Evolutionary conservation across 495 filamentous ascomycete genomes (phyloP).

Genomic region (Penicillium turbatum): DNA sequence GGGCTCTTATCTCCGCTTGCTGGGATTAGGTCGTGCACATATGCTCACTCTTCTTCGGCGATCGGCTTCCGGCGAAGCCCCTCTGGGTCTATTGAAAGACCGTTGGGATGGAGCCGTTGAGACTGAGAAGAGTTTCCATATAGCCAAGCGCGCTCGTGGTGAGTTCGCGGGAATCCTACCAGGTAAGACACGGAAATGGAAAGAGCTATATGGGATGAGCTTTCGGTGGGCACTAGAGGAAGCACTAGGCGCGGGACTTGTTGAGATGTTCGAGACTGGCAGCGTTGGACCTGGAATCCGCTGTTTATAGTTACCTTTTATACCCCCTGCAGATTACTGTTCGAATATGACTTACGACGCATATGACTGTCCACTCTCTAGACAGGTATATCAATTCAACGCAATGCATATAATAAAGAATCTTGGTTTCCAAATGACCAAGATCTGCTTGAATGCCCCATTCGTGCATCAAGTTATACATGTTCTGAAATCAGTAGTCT

Average conservation of each 20-base stretch:
- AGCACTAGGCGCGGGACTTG: conserved; percentile 69
- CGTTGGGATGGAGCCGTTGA: conserved; percentile 77
- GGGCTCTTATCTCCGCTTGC: conserved; percentile 70
- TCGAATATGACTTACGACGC: neutral
- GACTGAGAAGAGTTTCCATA: conserved; percentile 50
- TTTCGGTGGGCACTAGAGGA: conserved; percentile 80
- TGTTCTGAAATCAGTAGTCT: no score
- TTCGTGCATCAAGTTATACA: no score
- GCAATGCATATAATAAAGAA: no score
- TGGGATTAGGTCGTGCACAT: conserved; percentile 60
- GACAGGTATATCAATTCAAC: no score
- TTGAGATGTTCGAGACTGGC: conserved; percentile 81
- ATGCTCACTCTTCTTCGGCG: conserved; percentile 61
- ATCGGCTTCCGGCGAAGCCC: conserved; percentile 59
- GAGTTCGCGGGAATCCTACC: conserved; percentile 69
- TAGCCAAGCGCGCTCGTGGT: conserved; percentile 60
- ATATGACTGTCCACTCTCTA: no score
- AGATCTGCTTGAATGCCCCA: no score
- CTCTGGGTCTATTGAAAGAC: conserved; percentile 63
- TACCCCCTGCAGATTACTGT: neutral
- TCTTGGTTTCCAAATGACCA: no score
- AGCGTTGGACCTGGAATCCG: conserved; percentile 74
- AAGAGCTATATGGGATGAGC: conserved; percentile 65
- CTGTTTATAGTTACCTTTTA: conserved; percentile 34
- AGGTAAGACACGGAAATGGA: conserved; percentile 75